Evolutionary conservation across 345 rosid genomes (phyloP).

Genomic region (Brassica cretica): DNA sequence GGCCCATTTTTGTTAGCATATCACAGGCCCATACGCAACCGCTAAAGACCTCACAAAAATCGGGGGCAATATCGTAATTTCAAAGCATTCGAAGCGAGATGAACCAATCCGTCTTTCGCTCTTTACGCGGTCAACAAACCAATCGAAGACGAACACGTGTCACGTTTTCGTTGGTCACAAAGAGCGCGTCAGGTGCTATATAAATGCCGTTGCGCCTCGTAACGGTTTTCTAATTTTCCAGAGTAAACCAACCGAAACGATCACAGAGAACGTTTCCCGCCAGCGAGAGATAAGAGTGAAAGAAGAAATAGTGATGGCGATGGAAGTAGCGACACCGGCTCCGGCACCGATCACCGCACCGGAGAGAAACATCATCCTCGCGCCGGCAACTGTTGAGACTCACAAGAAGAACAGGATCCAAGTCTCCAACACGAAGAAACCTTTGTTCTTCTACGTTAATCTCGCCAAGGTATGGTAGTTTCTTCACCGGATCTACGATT

Average conservation of each 20-base stretch:
- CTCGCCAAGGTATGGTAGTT: slow-evolving; percentile 52
- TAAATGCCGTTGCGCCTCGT: slow-evolving; percentile 28
- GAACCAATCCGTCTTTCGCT: slow-evolving; percentile 39
- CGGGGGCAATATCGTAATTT: slow-evolving; percentile 16
- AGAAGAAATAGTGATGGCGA: slow-evolving; percentile 41
- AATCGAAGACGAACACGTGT: slow-evolving; percentile 27
- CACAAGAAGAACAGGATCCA: slow-evolving; percentile 67
- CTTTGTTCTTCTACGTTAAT: slow-evolving; percentile 65
- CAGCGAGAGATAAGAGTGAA: slow-evolving; percentile 8
- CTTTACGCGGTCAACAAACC: slow-evolving; percentile 39
- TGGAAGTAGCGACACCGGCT: slow-evolving; percentile 43
- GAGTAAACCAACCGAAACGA: slow-evolving; percentile 16
- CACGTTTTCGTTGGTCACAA: slow-evolving; percentile 10
- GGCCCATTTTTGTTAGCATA: not conserved
- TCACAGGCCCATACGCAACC: slow-evolving; percentile 8
- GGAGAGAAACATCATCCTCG: slow-evolving; percentile 32
- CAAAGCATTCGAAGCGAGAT: not conserved
- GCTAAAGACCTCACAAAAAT: not conserved
- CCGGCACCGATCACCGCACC: slow-evolving; percentile 37
- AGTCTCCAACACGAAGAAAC: slow-evolving; percentile 69
- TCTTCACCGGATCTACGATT: slow-evolving; percentile 10
- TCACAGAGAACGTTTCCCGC: slow-evolving; percentile 29
- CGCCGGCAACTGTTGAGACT: slow-evolving; percentile 32
- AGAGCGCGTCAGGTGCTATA: slow-evolving; percentile 16
- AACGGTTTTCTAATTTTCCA: slow-evolving; percentile 36